These are phyloP conservation scores for Ophiostoma angusticollis DNA, from an alignment of 2,329 filamentous ascomycete genomes.

Conservation along the genomic window DNA sequence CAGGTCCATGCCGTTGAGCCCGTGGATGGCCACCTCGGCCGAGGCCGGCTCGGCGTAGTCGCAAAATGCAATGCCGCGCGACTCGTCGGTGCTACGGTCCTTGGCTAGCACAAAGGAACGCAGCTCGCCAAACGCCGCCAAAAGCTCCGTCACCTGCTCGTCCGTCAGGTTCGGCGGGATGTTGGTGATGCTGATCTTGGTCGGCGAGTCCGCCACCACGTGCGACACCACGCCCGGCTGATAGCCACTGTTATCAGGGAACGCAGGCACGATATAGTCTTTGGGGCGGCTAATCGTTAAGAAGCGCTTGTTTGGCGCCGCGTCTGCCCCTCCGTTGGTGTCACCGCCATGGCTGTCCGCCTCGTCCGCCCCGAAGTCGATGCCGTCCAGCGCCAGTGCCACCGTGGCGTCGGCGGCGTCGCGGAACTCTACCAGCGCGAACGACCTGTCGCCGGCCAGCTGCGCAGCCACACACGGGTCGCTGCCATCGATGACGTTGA, in stretches of 20 bases:
- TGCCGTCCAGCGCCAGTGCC: slow-evolving; percentile 78
- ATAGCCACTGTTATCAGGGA: slow-evolving; percentile 58
- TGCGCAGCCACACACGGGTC: slow-evolving; percentile 81
- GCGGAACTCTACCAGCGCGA: slow-evolving; percentile 87
- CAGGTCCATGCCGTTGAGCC: slow-evolving; percentile 84
- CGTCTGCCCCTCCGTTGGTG: slow-evolving; percentile 40
- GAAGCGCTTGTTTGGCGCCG: slow-evolving; percentile 45
- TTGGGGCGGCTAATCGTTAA: slow-evolving; percentile 79
- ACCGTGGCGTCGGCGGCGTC: slow-evolving; percentile 78
- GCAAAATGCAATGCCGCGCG: slow-evolving; percentile 90
- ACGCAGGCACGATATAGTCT: slow-evolving; percentile 87
- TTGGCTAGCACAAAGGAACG: slow-evolving; percentile 88
- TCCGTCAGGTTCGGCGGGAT: slow-evolving; percentile 80
- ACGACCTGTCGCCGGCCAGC: slow-evolving; percentile 63
- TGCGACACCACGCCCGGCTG: slow-evolving; percentile 67
- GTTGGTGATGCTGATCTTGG: slow-evolving; percentile 89
- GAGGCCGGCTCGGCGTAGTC: slow-evolving; percentile 71
- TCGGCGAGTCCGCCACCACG: slow-evolving; percentile 77
- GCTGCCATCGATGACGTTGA: slow-evolving; percentile 74
- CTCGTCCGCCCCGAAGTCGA: slow-evolving; percentile 68
- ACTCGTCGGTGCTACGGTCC: slow-evolving; percentile 73
- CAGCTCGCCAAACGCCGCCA: slow-evolving; percentile 82
- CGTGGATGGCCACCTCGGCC: slow-evolving; percentile 79
- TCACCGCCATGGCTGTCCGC: slow-evolving; percentile 30
- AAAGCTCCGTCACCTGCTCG: slow-evolving; percentile 79